Percentiles rank a stretch among this genome's conserved stretches.
phyloP scores from a whole-genome alignment of 192 early-diverging fungal genomes.

The Chytriomyces sp. region DNA sequence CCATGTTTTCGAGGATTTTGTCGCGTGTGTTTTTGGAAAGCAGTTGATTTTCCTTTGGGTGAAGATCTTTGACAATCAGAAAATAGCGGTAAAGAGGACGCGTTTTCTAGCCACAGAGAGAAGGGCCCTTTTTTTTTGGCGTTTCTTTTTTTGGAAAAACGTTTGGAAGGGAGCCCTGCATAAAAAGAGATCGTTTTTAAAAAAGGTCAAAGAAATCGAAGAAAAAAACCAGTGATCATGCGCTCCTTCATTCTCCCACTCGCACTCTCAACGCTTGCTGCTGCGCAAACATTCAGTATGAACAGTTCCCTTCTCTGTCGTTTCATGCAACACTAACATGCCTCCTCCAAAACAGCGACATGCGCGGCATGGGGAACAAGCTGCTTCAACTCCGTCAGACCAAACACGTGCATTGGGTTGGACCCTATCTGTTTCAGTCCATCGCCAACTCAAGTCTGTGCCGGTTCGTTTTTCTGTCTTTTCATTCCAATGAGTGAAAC shows the following conservation, averaged over 20 bases:
- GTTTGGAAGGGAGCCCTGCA: not conserved
- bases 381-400: not conserved
- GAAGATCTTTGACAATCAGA: not conserved
- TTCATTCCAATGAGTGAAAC: not conserved
- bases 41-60: not conserved
- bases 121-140: not conserved
- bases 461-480: not conserved
- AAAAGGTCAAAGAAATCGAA: not conserved
- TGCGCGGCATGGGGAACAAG: not conserved
- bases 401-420: conserved; percentile 17
- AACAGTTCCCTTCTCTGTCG: not conserved
- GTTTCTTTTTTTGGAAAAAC: not conserved
- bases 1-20: not conserved
- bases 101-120: not conserved
- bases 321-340: not conserved
- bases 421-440: not conserved
- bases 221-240: not conserved
- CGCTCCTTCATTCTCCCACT: not conserved
- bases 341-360: not conserved
- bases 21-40: not conserved
- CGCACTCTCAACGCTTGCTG: not conserved
- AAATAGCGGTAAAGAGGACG: not conserved
- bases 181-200: not conserved
- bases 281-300: conserved; percentile 4
- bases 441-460: conserved; percentile 2